A percentile compares a stretch with the other conserved stretches of the same genome.
phyloP scores from a whole-genome alignment of 2,329 filamentous ascomycete species.

The Sarocladiaceae sp. region DNA sequence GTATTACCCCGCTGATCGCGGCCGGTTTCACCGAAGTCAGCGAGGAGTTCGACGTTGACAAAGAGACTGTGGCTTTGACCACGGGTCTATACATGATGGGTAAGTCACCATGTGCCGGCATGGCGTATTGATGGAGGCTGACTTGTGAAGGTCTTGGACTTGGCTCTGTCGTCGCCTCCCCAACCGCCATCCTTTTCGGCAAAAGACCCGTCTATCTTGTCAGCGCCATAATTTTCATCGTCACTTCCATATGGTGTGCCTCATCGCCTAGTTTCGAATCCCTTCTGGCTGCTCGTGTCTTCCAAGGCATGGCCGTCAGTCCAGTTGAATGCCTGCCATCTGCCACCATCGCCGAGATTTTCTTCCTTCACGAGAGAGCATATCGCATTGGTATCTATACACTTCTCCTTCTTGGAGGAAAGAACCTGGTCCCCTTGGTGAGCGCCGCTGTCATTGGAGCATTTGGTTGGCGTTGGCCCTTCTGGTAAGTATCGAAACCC shows the following conservation, averaged over 20 bases:
- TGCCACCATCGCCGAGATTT: slow-evolving; percentile 92
- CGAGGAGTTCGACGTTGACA: slow-evolving; percentile 53
- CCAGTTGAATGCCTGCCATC: slow-evolving; percentile 90
- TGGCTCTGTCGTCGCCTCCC: slow-evolving; percentile 77
- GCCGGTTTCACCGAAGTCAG: slow-evolving; percentile 85
- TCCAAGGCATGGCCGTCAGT: slow-evolving; percentile 82
- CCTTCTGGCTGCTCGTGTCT: slow-evolving; percentile 72
- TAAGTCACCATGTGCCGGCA: background rate
- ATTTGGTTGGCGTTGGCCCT: slow-evolving; percentile 83
- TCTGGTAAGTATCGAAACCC: slow-evolving; percentile 51
- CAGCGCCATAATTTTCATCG: slow-evolving; percentile 69
- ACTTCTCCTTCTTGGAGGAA: slow-evolving; percentile 77
- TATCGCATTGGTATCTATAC: slow-evolving; percentile 94
- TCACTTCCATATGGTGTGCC: slow-evolving; percentile 78
- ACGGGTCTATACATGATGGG: slow-evolving; percentile 91
- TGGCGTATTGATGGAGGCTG: background rate
- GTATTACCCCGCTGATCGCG: slow-evolving; percentile 84
- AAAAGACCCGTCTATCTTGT: slow-evolving; percentile 71
- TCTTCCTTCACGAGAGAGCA: slow-evolving; percentile 88
- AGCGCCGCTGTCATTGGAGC: slow-evolving; percentile 77
- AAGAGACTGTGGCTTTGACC: slow-evolving; percentile 73
- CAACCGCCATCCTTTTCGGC: slow-evolving; percentile 84
- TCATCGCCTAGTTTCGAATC: slow-evolving; percentile 75
- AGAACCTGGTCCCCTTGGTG: slow-evolving; percentile 82
- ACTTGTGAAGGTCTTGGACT: slow-evolving; percentile 55